phyloP scores from a whole-genome alignment of 768 basidiomycete species.

The Psilocybe cyanescens region DNA sequence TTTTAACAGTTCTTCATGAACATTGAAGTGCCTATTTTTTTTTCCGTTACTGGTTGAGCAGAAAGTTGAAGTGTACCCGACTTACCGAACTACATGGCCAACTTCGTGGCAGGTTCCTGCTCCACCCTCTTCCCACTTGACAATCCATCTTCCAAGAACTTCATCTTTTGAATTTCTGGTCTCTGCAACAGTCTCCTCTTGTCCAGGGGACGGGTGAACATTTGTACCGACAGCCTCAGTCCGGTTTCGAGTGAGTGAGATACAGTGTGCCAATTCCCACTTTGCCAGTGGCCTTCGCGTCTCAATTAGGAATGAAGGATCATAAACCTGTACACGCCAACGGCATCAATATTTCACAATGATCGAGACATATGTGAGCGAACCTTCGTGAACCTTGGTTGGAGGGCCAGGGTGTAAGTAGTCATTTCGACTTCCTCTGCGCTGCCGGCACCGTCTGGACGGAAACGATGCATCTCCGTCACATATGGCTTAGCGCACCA shows the following conservation, averaged over 20 bases:
- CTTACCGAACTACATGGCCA: slow-evolving; percentile 73
- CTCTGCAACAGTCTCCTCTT: slow-evolving; percentile 83
- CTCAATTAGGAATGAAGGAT: slow-evolving; percentile 70
- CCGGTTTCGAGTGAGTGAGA: slow-evolving; percentile 50
- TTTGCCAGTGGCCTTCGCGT: slow-evolving; percentile 74
- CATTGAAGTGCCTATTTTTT: slow-evolving; percentile 31
- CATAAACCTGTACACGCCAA: slow-evolving; percentile 53
- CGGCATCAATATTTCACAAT: not conserved
- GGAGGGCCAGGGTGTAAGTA: slow-evolving; percentile 64
- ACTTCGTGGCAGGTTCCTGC: slow-evolving; percentile 62
- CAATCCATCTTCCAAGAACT: slow-evolving; percentile 77
- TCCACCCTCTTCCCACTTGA: slow-evolving; percentile 72
- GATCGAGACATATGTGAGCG: slow-evolving; percentile 8
- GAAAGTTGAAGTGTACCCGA: slow-evolving; percentile 5
- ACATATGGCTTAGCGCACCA: slow-evolving; percentile 81
- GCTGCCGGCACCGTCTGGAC: slow-evolving; percentile 43
- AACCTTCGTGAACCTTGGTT: slow-evolving; percentile 66
- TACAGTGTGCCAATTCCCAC: slow-evolving; percentile 71
- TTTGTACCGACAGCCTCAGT: slow-evolving; percentile 29
- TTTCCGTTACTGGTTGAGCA: not conserved
- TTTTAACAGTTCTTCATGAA: slow-evolving; percentile 32
- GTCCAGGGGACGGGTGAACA: slow-evolving; percentile 41
- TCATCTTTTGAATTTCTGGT: slow-evolving; percentile 61
- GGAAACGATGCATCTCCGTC: slow-evolving; percentile 56
- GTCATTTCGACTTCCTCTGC: slow-evolving; percentile 69